These are phyloP conservation scores for Articulospora tetracladia DNA, from an alignment of 495 filamentous ascomycete genomes.

Conservation along the genomic window DNA sequence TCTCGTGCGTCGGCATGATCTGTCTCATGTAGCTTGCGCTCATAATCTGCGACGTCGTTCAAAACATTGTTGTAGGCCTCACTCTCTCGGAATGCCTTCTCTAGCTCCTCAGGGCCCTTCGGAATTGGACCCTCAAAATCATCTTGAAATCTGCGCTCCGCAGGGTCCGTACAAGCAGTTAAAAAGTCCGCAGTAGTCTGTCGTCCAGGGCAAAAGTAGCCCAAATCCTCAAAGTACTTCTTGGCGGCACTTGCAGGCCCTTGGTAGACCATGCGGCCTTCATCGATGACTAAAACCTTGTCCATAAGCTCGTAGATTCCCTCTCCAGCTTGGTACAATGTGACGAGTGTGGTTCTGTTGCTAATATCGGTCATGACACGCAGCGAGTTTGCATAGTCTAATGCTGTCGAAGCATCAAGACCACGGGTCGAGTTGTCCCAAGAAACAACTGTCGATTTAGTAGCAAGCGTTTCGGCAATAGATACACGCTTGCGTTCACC, in stretches of 20 bases:
- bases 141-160: slow-evolving; percentile 55
- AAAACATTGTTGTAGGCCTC: slow-evolving; percentile 48
- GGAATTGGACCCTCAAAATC: slow-evolving; percentile 57
- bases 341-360: slow-evolving; percentile 63
- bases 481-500: slow-evolving; percentile 71
- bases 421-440: slow-evolving; percentile 81
- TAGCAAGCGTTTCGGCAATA: slow-evolving; percentile 65
- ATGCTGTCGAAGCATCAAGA: slow-evolving; percentile 72
- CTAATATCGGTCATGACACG: slow-evolving; percentile 62
- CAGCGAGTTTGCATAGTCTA: slow-evolving; percentile 72
- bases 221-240: slow-evolving; percentile 62
- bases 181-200: slow-evolving; percentile 69
- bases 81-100: slow-evolving; percentile 53
- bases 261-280: slow-evolving; percentile 64
- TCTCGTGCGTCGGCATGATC: slow-evolving; percentile 60
- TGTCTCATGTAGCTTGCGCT: slow-evolving; percentile 54
- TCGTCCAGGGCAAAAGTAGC: slow-evolving; percentile 55
- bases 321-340: slow-evolving; percentile 82
- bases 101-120: slow-evolving; percentile 60
- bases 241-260: slow-evolving; percentile 56
- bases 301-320: slow-evolving; percentile 83
- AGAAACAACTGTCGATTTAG: slow-evolving; percentile 60
- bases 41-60: slow-evolving; percentile 55
- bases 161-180: slow-evolving; percentile 61
- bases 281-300: slow-evolving; percentile 72